Evolutionary conservation across 202 grass and related monocot genomes (phyloP).

Genomic region (Carex sylvatica): DNA sequence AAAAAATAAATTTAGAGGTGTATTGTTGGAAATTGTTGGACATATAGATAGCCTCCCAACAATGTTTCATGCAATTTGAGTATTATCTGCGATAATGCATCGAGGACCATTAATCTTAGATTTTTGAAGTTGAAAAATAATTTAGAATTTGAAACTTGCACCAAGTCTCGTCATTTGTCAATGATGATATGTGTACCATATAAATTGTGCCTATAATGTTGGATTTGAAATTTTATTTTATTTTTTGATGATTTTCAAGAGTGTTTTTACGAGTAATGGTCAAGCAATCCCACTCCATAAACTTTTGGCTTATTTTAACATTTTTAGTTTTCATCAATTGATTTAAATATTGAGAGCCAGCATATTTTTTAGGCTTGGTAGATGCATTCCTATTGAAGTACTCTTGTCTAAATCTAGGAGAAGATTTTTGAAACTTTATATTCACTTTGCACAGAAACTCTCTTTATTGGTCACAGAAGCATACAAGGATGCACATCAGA

Average conservation of each 20-base stretch:
- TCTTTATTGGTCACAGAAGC: slow-evolving; percentile 85
- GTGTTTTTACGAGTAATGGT: background rate
- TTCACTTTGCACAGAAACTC: slow-evolving; percentile 55
- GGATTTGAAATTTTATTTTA: background rate
- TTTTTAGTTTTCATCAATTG: background rate
- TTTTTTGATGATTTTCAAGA: background rate
- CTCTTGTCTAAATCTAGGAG: background rate
- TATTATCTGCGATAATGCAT: background rate
- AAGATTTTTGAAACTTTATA: background rate
- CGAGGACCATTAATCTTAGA: background rate
- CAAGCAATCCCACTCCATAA: background rate
- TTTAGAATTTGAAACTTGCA: background rate
- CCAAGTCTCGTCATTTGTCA: background rate
- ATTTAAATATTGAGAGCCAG: background rate
- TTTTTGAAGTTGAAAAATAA: background rate
- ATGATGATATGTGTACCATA: background rate
- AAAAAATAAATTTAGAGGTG: background rate
- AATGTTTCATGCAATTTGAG: background rate
- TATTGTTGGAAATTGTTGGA: background rate
- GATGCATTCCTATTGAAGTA: background rate
- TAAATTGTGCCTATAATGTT: background rate
- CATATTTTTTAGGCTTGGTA: background rate
- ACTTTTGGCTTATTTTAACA: background rate
- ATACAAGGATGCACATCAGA: slow-evolving; percentile 89
- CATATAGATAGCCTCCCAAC: background rate